phyloP scores from a whole-genome alignment of 768 basidiomycete genomes.

The Wakefieldia striispora region DNA sequence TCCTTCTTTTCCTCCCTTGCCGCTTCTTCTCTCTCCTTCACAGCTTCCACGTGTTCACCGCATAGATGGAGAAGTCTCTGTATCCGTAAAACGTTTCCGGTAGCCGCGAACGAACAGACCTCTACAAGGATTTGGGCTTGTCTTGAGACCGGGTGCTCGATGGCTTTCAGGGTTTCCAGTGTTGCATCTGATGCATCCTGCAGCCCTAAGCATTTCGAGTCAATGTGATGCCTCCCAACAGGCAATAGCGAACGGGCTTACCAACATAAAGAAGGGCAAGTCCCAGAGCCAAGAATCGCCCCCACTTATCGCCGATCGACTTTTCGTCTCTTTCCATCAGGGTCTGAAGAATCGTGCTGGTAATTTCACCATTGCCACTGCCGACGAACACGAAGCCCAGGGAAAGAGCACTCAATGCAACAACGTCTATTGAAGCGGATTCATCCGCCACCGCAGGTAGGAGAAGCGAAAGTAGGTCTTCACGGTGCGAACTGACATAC shows the following conservation, averaged over 20 bases:
- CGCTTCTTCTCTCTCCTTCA: slow-evolving; percentile 36
- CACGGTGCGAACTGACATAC: slow-evolving; percentile 89
- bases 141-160: slow-evolving; percentile 88
- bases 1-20: slow-evolving; percentile 43
- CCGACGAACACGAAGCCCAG: slow-evolving; percentile 96
- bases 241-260: slow-evolving; percentile 33
- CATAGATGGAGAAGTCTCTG: slow-evolving; percentile 92
- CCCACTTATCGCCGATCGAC: slow-evolving; percentile 90
- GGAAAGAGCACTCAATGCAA: slow-evolving; percentile 79
- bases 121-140: slow-evolving; percentile 91
- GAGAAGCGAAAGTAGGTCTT: slow-evolving; percentile 77
- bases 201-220: slow-evolving; percentile 52
- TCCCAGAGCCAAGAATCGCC: slow-evolving; percentile 85
- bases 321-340: slow-evolving; percentile 82
- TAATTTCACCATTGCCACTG: slow-evolving; percentile 91
- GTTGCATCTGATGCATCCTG: slow-evolving; percentile 95
- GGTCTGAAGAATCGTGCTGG: slow-evolving; percentile 84
- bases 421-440: slow-evolving; percentile 81
- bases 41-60: slow-evolving; percentile 77
- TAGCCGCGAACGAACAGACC: slow-evolving; percentile 91
- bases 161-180: slow-evolving; percentile 88
- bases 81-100: slow-evolving; percentile 91
- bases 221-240: background rate
- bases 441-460: slow-evolving; percentile 84
- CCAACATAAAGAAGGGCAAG: slow-evolving; percentile 90